Percentiles rank a stretch among this genome's conserved stretches.
These are phyloP conservation scores for Zasmidium angulare DNA, from an alignment of 2,329 filamentous ascomycete genomes.

Conservation along the genomic window DNA sequence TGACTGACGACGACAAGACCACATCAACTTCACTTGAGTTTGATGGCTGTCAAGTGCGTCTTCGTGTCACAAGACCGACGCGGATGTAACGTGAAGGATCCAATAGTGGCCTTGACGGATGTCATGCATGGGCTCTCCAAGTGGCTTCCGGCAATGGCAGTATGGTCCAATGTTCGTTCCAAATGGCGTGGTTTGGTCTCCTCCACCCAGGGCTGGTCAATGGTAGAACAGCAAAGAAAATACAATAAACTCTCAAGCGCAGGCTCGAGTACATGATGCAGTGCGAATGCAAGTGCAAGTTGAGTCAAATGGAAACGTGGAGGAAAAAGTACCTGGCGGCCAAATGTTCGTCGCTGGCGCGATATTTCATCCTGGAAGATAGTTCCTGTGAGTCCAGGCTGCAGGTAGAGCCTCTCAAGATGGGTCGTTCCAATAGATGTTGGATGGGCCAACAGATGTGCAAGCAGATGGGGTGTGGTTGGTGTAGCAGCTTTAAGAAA, in stretches of 20 bases:
- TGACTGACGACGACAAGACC: conserved; percentile 3
- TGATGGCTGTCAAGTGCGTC: conserved; percentile 5
- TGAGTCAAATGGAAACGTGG: not conserved
- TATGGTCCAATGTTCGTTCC: not conserved
- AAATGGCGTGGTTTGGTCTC: not conserved
- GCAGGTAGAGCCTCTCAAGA: conserved; percentile 22
- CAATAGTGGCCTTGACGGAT: not conserved
- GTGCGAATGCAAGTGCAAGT: not conserved
- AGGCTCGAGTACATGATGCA: conserved; percentile 19
- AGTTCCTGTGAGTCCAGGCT: conserved; percentile 15
- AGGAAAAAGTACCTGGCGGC: conserved; percentile 38
- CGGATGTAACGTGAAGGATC: not conserved
- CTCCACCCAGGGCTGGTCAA: not conserved
- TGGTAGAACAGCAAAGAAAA: conserved; percentile 12
- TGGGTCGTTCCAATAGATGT: conserved; percentile 3
- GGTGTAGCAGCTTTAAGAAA: conserved; percentile 1
- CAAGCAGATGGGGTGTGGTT: not conserved
- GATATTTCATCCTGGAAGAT: conserved; percentile 38
- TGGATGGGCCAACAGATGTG: not conserved
- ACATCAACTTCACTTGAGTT: conserved; percentile 6
- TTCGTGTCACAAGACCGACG: not conserved
- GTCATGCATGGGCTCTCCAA: no score
- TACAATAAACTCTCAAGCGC: conserved; percentile 16
- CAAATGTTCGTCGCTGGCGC: conserved; percentile 38
- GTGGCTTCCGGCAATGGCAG: not conserved